These are phyloP conservation scores for Lentinula lateritia DNA, from an alignment of 768 basidiomycete genomes.

Conservation along the genomic window DNA sequence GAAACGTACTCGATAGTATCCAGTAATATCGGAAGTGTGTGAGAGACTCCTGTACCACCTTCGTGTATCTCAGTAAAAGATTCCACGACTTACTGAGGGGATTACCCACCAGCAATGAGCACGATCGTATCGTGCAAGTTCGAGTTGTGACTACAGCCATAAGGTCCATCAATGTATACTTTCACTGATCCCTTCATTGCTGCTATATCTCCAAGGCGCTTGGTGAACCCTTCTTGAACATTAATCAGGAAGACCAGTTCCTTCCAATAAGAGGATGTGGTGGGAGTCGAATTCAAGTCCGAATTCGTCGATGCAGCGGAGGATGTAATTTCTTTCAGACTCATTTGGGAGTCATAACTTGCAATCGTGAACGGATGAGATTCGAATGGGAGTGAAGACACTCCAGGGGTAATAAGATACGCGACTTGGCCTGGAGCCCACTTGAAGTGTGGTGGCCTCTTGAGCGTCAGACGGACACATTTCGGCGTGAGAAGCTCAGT, in stretches of 20 bases:
- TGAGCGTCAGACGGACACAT: constrained; percentile 33
- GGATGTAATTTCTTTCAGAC: constrained; percentile 2
- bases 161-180: constrained; percentile 49
- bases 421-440: constrained; percentile 46
- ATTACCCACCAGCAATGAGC: constrained; percentile 36
- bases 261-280: constrained; percentile 19
- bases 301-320: neutral
- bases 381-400: constrained; percentile 39
- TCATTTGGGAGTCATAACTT: constrained; percentile 23
- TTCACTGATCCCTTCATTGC: constrained; percentile 24
- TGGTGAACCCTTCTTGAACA: constrained; percentile 49
- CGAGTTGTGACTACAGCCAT: constrained; percentile 35
- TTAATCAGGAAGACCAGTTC: constrained; percentile 49
- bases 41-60: constrained; percentile 45
- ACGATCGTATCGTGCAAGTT: constrained; percentile 34
- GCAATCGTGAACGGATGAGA: constrained; percentile 49
- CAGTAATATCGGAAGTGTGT: constrained; percentile 33
- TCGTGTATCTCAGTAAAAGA: neutral
- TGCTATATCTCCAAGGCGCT: constrained; percentile 29
- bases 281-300: neutral
- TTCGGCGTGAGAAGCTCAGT: constrained; percentile 32
- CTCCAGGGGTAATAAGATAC: constrained; percentile 40
- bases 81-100: too few relatives aligned
- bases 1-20: constrained; percentile 31
- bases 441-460: constrained; percentile 33